A percentile compares a stretch with the other conserved stretches of the same genome.
These are phyloP conservation scores for Pontederia crassipes DNA, from an alignment of 176 grass and related monocot genomes.

Conservation along the genomic window DNA sequence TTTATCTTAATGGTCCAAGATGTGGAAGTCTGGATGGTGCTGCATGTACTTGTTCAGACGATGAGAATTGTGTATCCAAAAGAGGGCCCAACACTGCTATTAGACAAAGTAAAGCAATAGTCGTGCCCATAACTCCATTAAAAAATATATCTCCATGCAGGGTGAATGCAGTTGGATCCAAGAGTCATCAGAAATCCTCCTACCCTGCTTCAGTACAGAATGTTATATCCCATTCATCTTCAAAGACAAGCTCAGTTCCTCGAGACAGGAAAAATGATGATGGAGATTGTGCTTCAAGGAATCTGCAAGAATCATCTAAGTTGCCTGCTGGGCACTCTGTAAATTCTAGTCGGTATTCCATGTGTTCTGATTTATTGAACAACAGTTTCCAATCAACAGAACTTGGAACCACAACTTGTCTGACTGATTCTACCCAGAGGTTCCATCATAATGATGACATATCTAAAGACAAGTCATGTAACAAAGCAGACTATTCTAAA, in stretches of 20 bases:
- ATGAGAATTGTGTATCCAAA: slow-evolving; percentile 61
- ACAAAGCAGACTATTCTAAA: slow-evolving; percentile 33
- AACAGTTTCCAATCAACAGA: slow-evolving; percentile 26
- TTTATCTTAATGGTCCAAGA: slow-evolving; percentile 81
- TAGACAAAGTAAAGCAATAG: slow-evolving; percentile 22
- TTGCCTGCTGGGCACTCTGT: slow-evolving; percentile 27
- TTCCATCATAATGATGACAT: slow-evolving; percentile 25
- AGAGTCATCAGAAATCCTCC: slow-evolving; percentile 20
- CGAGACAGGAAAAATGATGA: slow-evolving; percentile 17
- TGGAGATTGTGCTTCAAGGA: slow-evolving; percentile 23
- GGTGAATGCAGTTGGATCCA: slow-evolving; percentile 30
- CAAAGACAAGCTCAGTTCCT: slow-evolving; percentile 26
- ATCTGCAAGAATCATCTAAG: slow-evolving; percentile 37
- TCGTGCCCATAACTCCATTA: slow-evolving; percentile 24
- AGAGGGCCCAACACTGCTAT: slow-evolving; percentile 26
- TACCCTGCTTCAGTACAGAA: slow-evolving; percentile 24
- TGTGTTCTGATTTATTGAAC: slow-evolving; percentile 48
- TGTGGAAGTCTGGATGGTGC: slow-evolving; percentile 61
- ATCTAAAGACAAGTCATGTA: slow-evolving; percentile 31
- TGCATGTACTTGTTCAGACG: slow-evolving; percentile 67
- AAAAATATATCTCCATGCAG: slow-evolving; percentile 28
- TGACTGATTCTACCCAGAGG: slow-evolving; percentile 35
- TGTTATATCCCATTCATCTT: slow-evolving; percentile 27
- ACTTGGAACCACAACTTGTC: slow-evolving; percentile 16
- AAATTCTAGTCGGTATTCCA: slow-evolving; percentile 28